Evolutionary conservation across 2,329 filamentous ascomycete species (phyloP).

Genomic region (Talaromyces sp.): DNA sequence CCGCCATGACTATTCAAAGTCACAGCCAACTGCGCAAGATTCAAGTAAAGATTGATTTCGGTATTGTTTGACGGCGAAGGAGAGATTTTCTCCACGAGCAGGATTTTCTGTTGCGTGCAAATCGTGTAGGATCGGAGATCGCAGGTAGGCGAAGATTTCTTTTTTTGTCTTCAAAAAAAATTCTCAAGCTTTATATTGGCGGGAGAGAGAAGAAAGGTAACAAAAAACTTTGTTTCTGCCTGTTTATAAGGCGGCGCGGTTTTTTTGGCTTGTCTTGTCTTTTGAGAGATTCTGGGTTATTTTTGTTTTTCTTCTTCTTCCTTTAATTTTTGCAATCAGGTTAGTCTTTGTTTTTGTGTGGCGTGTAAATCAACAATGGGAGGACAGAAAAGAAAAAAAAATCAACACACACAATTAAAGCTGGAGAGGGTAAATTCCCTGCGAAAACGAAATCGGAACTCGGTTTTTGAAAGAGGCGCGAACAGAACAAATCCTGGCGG

Average conservation of each 20-base stretch:
- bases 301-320: neutral
- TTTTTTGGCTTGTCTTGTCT: neutral
- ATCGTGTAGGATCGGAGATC: neutral
- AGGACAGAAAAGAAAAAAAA: neutral
- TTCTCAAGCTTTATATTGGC: neutral
- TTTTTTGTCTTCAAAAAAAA: neutral
- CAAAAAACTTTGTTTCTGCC: neutral
- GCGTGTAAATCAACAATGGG: neutral
- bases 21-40: constrained; percentile 50
- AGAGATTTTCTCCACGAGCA: neutral
- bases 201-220: neutral
- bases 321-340: neutral
- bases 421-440: neutral
- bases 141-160: neutral
- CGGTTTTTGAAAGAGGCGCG: constrained; percentile 14
- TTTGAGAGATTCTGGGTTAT: neutral
- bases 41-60: neutral
- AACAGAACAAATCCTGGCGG: constrained; percentile 22
- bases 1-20: constrained; percentile 92
- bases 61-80: neutral
- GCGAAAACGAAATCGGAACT: neutral
- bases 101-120: neutral
- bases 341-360: neutral
- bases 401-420: neutral
- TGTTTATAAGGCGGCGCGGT: neutral